A percentile compares a stretch with the other conserved stretches of the same genome.
These are phyloP conservation scores for Cladosporium phlei DNA, from an alignment of 2,329 filamentous ascomycete species.

Conservation along the genomic window DNA sequence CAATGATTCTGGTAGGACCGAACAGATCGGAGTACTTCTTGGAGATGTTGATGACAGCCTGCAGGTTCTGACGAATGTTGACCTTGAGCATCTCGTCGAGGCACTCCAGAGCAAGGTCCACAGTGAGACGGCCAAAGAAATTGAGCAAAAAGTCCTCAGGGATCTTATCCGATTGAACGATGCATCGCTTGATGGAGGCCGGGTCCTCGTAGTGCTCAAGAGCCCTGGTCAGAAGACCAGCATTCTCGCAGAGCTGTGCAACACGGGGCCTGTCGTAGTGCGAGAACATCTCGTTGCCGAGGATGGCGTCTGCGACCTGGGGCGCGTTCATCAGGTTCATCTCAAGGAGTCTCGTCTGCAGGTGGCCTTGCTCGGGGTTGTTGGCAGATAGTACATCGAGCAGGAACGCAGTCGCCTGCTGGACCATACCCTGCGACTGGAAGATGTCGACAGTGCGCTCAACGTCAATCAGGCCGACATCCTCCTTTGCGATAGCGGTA, in stretches of 20 bases:
- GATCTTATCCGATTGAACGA: conserved; percentile 81
- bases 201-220: conserved; percentile 94
- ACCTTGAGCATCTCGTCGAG: conserved; percentile 92
- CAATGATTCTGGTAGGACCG: conserved; percentile 79
- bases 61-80: conserved; percentile 96
- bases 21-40: conserved; percentile 98
- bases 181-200: conserved; percentile 80
- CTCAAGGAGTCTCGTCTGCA: conserved; percentile 92
- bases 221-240: conserved; percentile 66
- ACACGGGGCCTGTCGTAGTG: conserved; percentile 91
- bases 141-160: conserved; percentile 84
- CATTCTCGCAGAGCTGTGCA: conserved; percentile 86
- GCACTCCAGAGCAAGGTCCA: conserved; percentile 91
- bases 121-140: conserved; percentile 91
- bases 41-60: conserved; percentile 88
- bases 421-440: conserved; percentile 95
- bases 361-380: conserved; percentile 82
- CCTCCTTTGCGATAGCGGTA: conserved; percentile 82
- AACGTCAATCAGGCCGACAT: conserved; percentile 82
- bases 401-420: conserved; percentile 96
- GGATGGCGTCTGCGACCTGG: conserved; percentile 94
- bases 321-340: conserved; percentile 97
- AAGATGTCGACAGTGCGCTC: conserved; percentile 96
- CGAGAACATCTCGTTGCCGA: conserved; percentile 97
- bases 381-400: conserved; percentile 94